Evolutionary conservation across 331 rosid genomes (phyloP), one percentile per base, ranked within the genome.

Genomic region (Malus hybrid): DNA sequence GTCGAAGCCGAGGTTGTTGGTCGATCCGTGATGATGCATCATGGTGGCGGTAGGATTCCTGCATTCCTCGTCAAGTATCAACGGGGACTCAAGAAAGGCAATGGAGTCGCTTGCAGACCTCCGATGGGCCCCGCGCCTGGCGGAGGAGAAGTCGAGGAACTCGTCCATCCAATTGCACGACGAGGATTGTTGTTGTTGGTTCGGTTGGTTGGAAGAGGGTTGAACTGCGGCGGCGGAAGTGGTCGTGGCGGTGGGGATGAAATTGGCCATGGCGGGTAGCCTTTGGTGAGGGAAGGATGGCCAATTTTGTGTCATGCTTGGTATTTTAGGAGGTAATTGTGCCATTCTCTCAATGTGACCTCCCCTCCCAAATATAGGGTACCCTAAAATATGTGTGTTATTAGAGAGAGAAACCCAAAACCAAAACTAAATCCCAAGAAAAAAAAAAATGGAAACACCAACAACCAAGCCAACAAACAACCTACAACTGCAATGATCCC

Each of bases 321-420:
- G 98, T 79, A 86, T 79, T 84, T 94, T 94, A 16, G 98, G 98
- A 59, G 98, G 98, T 71, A 94, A 91, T 79, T 94, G 97, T 74
- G 97, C 93, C 98, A 91, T 92, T 64, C 5, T 31, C 42, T 31
- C 42, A 15, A 31, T 15, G 22, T 7, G 44, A 7, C 6, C 44
- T 10, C 28, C 20, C 24, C 57, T 36, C 19, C 67, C 74, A 68
- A 60, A 57, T 76, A 56, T 67, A 67, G 65, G 64, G 64, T 27
- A 57, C 64, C 64, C 64, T 11, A 22, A 61, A 61, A 15, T 5
- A 6, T 31, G 63, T n/a, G 50, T 36, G 64, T 32, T 54, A 59
- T 44, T 39, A 65, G 70, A 42, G 79, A 73, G 80, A 86, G 84
- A 62, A 28, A 55, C 46, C 46, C 46, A 39, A 39, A 39, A 39